Conservation (phyloP, 2,329 filamentous ascomycete species). For the Epichloe coenophiala region DNA sequence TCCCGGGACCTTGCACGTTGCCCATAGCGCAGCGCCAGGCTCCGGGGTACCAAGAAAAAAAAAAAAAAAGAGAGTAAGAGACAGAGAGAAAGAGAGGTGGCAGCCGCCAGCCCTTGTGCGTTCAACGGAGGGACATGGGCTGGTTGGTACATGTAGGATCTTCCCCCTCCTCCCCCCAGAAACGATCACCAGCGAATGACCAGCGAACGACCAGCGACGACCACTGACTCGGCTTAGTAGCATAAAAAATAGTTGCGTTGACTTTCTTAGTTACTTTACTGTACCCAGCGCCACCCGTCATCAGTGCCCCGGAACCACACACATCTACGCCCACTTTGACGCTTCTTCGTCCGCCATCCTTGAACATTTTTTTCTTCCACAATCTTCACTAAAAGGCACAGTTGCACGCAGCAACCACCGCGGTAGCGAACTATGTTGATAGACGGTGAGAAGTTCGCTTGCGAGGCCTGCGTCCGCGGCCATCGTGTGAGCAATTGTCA, state of each 20-base stretch:
- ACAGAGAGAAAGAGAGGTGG: not conserved
- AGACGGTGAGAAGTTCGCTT: conserved; percentile 95
- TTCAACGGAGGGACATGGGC: not conserved
- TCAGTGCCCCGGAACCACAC: conserved; percentile 1
- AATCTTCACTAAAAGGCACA: conserved; percentile 1
- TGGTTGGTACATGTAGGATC: not conserved
- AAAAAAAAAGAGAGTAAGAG: no score
- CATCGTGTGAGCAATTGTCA: conserved; percentile 98
- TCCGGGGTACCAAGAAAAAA: not conserved
- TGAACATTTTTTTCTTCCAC: not conserved
- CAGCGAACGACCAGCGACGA: not conserved
- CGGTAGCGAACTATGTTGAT: conserved; percentile 49
- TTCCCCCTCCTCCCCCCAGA: not conserved
- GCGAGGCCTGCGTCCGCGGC: conserved; percentile 93
- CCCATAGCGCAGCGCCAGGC: conserved; percentile 1
- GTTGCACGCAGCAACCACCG: not conserved
- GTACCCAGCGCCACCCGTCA: conserved; percentile 1
- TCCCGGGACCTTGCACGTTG: not conserved
- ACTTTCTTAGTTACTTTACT: not conserved
- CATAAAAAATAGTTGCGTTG: not conserved
- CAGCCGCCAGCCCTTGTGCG: conserved; percentile 1
- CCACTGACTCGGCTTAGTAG: conserved; percentile 4
- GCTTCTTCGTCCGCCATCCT: not conserved
- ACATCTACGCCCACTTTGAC: conserved; percentile 3
- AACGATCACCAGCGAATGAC: not conserved